These are phyloP conservation scores for Aureobasidium subglaciale DNA, from an alignment of 2,329 filamentous ascomycete species.

Conservation along the genomic window DNA sequence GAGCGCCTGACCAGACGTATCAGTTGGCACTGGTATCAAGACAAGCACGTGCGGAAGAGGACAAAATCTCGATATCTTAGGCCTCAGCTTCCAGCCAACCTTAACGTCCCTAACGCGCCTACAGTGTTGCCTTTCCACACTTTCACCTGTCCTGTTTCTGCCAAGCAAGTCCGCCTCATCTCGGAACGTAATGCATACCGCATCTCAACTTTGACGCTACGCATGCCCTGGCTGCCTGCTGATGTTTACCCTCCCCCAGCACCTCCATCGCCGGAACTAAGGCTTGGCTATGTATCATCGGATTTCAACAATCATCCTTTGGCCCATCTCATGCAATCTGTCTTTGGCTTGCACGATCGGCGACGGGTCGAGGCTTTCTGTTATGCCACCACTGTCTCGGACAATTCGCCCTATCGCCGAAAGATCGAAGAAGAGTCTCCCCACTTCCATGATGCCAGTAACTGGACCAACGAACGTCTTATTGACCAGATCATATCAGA, in stretches of 20 bases:
- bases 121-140: conserved; percentile 97
- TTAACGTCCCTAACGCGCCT: conserved; percentile 78
- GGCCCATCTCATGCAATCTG: conserved; percentile 96
- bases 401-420: conserved; percentile 78
- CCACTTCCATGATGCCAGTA: conserved; percentile 80
- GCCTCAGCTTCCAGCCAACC: conserved; percentile 62
- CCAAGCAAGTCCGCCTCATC: conserved; percentile 85
- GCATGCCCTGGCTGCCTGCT: conserved; percentile 74
- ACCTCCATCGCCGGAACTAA: conserved; percentile 76
- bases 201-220: conserved; percentile 84
- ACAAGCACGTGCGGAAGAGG: conserved; percentile 61
- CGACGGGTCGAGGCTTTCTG: conserved; percentile 75
- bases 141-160: conserved; percentile 88
- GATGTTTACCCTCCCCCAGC: conserved; percentile 78
- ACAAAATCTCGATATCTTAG: conserved; percentile 57
- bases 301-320: conserved; percentile 99
- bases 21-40: conserved; percentile 81
- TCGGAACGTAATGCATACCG: conserved; percentile 90
- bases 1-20: conserved; percentile 75
- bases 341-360: conserved; percentile 83
- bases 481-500: conserved; percentile 82
- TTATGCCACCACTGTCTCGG: conserved; percentile 89
- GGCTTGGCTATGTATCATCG: conserved; percentile 91
- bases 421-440: conserved; percentile 93
- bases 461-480: conserved; percentile 76